Percentiles rank a stretch among this genome's conserved stretches.
These are phyloP conservation scores for Pilaira anomala DNA, from an alignment of 192 early-diverging fungal genomes.

Conservation along the genomic window DNA sequence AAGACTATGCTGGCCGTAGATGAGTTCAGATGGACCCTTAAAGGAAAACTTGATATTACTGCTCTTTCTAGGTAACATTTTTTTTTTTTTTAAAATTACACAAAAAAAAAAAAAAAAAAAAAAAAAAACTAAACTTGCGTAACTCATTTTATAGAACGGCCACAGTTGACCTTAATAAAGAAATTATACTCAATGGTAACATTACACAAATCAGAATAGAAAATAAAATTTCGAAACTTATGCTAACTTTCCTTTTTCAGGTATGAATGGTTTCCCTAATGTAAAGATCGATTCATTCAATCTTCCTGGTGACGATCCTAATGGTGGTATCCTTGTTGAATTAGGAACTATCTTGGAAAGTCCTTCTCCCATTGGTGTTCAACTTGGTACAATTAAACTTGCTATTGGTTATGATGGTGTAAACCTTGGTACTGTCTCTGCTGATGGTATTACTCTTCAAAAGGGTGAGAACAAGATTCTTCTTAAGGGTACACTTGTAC, in stretches of 20 bases:
- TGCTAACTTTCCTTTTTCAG: conserved; percentile 18
- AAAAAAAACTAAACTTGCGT: no score
- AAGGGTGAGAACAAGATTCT: conserved; percentile 43
- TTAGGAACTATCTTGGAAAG: conserved; percentile 53
- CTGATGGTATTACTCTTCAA: conserved; percentile 39
- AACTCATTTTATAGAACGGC: conserved; percentile 27
- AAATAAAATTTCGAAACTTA: not conserved
- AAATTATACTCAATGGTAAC: conserved; percentile 40
- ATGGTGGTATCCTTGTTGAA: conserved; percentile 54
- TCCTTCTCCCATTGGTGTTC: conserved; percentile 53
- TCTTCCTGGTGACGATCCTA: conserved; percentile 49
- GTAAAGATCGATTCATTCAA: conserved; percentile 51
- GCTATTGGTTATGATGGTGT: conserved; percentile 44
- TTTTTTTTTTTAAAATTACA: not conserved
- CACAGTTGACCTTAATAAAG: conserved; percentile 43
- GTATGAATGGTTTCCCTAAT: conserved; percentile 54
- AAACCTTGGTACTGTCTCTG: conserved; percentile 46
- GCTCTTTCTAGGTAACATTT: conserved; percentile 26
- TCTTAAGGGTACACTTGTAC: conserved; percentile 50
- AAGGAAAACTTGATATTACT: conserved; percentile 30
- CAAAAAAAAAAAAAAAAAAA: no score
- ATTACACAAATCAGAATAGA: not conserved
- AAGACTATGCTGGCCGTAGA: conserved; percentile 45
- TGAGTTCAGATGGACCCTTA: conserved; percentile 31
- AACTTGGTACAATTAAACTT: conserved; percentile 55